phyloP scores from a whole-genome alignment of 2,329 filamentous ascomycete genomes.

The Aureobasidium vineae region DNA sequence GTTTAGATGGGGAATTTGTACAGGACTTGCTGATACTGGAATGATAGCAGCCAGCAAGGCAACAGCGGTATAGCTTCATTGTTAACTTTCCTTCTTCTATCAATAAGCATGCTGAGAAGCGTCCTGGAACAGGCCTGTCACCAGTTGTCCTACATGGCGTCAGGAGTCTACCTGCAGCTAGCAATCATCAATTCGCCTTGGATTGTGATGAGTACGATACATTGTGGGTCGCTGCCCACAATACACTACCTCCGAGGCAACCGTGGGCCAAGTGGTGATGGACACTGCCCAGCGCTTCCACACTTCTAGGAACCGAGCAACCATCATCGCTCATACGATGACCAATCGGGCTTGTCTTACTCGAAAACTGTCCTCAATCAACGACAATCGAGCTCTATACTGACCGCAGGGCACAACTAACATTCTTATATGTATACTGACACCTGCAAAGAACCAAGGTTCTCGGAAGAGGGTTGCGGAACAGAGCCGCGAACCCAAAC shows the following conservation, averaged over 20 bases:
- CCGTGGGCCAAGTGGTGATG: background rate
- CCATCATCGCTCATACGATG: background rate
- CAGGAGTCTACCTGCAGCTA: background rate
- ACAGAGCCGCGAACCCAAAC: background rate
- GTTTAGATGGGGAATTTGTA: too few species aligned
- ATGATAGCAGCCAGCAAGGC: background rate
- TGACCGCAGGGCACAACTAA: too few species aligned
- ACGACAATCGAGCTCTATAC: background rate
- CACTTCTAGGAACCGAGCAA: background rate
- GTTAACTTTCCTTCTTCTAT: too few species aligned
- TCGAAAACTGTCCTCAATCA: background rate
- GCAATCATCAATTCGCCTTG: background rate
- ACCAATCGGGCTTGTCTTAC: background rate
- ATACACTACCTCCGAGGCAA: background rate
- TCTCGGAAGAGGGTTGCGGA: background rate
- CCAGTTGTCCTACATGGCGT: background rate
- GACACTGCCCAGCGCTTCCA: background rate
- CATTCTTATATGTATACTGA: background rate
- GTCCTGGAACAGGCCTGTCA: background rate
- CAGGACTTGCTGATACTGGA: background rate
- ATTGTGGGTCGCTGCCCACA: background rate
- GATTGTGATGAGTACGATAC: background rate
- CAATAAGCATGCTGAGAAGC: too few species aligned
- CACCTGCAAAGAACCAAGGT: background rate
- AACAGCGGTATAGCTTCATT: too few species aligned